Evolutionary conservation across 768 basidiomycete genomes (phyloP), one percentile per base, ranked within the genome.

Genomic region (Tephrocybe sp.): DNA sequence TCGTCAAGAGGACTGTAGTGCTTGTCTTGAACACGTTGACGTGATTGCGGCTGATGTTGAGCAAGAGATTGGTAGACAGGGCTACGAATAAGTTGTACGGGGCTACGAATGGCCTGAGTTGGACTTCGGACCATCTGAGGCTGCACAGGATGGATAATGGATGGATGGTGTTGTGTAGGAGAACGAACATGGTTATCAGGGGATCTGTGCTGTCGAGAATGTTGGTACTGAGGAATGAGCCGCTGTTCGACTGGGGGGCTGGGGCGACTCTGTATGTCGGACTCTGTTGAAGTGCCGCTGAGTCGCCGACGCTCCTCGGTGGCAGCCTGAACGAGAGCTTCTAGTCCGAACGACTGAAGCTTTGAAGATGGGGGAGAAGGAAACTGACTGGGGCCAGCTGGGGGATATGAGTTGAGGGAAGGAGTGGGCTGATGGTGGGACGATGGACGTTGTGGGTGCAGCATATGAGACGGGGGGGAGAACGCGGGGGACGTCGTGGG

Each of bases 261-360:
- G 13, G 61, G 54, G 13, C 47, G 56, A 15, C 53, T 44, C 37
- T 59, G 55, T 38, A 56, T 35, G 9, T 63, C 64, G 18, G 46
- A 35, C 24, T 60, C 55, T 15, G 61, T 9, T 15, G 54, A 30
- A 28, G 53, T 44, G 42, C 55, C 63, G 49, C 65, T 66, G 49
- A 87, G 71, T 24, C 84, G 68, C 27, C 77, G 72, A 37, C 80
- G 76, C 57, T 87, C 86, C 58, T 84, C 79, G 1, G 82, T 80
- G 4, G 87, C 87, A 18, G 78, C 86, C 65, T 87, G 83, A 9
- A 85, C 86, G 35, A 89, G 77, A 2, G 83, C 84, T 38, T 88
- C 85, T 41, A 88, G 66, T 19, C 77, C 78, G 3, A 68, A 60
- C 60, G 54, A 68, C 47, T 62, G 61, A 16, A 47, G 61, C 56